Conservation (phyloP, 768 basidiomycete species). For the Krasilnikovozyma curviuscula region DNA sequence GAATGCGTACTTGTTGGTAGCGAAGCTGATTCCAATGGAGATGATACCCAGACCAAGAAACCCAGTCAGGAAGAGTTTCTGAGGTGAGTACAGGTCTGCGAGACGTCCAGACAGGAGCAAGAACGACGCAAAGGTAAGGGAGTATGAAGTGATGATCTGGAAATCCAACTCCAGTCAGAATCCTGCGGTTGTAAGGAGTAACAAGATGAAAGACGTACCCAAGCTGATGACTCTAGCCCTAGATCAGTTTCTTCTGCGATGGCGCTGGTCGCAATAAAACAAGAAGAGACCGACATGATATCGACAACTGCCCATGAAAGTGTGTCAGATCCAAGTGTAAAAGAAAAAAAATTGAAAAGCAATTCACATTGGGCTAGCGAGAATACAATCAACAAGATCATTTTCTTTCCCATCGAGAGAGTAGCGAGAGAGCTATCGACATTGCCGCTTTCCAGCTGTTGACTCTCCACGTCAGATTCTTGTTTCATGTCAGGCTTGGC, state of each 20-base stretch:
- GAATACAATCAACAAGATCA: no score
- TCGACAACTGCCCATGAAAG: no score
- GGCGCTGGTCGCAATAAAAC: conserved; percentile 29
- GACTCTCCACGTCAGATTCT: no score
- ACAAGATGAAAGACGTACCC: conserved; percentile 5
- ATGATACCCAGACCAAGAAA: conserved; percentile 30
- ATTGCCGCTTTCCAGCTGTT: no score
- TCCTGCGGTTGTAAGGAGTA: neutral
- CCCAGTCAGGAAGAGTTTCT: conserved; percentile 30
- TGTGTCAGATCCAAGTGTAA: no score
- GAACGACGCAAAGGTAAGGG: conserved; percentile 32
- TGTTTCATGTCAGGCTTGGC: no score
- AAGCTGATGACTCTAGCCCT: conserved; percentile 14
- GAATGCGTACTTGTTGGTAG: conserved; percentile 31
- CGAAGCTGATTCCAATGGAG: conserved; percentile 34
- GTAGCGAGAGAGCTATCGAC: no score
- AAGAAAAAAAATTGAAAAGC: no score
- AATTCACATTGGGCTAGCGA: no score
- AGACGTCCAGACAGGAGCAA: conserved; percentile 24
- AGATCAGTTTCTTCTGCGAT: conserved; percentile 19
- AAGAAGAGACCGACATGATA: conserved; percentile 31
- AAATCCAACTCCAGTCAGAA: neutral
- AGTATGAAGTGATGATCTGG: conserved; percentile 24
- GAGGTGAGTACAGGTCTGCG: conserved; percentile 20
- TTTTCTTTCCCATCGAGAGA: no score